A percentile compares a stretch with the other conserved stretches of the same genome.
These are phyloP conservation scores for Lepidium campestre DNA, from an alignment of 441 rosid genomes.

Conservation along the genomic window DNA sequence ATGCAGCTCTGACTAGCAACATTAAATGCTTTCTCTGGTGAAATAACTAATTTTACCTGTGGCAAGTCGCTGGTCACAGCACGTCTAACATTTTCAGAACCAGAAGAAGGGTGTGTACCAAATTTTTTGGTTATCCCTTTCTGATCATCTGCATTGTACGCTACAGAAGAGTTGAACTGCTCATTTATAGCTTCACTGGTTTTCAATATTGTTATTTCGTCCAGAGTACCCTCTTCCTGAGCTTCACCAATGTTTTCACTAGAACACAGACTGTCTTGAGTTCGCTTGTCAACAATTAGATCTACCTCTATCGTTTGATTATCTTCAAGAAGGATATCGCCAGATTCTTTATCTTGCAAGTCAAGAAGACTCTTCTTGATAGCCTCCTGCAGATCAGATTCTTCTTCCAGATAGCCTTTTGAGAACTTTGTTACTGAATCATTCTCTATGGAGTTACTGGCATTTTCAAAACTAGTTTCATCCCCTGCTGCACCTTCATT, in stretches of 20 bases:
- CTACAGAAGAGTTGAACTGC: slow-evolving; percentile 26
- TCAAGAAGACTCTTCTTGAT: slow-evolving; percentile 81
- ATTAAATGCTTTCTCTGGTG: slow-evolving; percentile 25
- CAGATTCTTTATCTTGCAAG: slow-evolving; percentile 27
- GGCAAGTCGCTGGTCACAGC: slow-evolving; percentile 10
- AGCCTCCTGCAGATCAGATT: slow-evolving; percentile 83
- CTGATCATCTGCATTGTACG: slow-evolving; percentile 15
- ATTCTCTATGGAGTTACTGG: slow-evolving; percentile 25
- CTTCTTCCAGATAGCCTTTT: slow-evolving; percentile 69
- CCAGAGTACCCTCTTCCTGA: slow-evolving; percentile 21
- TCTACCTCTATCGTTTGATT: slow-evolving; percentile 22
- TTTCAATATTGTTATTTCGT: slow-evolving; percentile 24
- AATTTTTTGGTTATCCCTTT: slow-evolving; percentile 20
- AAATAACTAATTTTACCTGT: slow-evolving; percentile 25
- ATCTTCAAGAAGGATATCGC: slow-evolving; percentile 27
- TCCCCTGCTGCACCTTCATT: slow-evolving; percentile 70
- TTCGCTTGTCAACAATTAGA: slow-evolving; percentile 20
- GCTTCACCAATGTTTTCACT: slow-evolving; percentile 27
- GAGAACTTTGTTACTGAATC: slow-evolving; percentile 38
- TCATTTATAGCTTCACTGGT: slow-evolving; percentile 22
- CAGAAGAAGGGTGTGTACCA: slow-evolving; percentile 18
- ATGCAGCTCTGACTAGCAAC: slow-evolving; percentile 28
- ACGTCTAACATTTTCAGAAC: slow-evolving; percentile 18
- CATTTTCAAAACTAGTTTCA: slow-evolving; percentile 39
- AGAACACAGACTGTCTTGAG: slow-evolving; percentile 22